phyloP scores from a whole-genome alignment of 2,329 filamentous ascomycete genomes.

The Neofusicoccum cordaticola region DNA sequence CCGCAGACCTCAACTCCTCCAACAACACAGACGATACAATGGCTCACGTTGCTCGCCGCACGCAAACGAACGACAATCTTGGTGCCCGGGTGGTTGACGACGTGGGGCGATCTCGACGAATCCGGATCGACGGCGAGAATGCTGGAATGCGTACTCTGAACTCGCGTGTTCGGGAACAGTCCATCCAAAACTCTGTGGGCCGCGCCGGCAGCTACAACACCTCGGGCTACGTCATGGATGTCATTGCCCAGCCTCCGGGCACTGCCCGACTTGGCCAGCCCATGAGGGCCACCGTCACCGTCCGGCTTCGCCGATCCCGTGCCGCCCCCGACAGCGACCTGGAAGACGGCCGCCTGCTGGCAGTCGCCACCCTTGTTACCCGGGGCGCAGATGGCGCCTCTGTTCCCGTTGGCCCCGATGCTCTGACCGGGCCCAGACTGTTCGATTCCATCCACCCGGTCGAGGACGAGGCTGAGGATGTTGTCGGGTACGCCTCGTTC shows the following conservation, averaged over 20 bases:
- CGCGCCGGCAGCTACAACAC: background rate
- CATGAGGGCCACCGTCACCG: slow-evolving; percentile 26
- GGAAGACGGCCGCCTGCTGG: slow-evolving; percentile 11
- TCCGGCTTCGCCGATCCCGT: slow-evolving; percentile 4
- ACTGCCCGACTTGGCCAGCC: slow-evolving; percentile 32
- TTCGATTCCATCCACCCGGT: slow-evolving; percentile 34
- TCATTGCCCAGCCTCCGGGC: slow-evolving; percentile 36
- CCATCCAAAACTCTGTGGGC: slow-evolving; percentile 12
- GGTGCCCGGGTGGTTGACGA: slow-evolving; percentile 28
- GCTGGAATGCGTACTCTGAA: slow-evolving; percentile 16
- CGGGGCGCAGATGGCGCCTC: slow-evolving; percentile 4
- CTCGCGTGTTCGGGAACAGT: slow-evolving; percentile 1
- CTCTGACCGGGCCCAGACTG: slow-evolving; percentile 3
- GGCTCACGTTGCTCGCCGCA: slow-evolving; percentile 39
- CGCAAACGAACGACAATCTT: slow-evolving; percentile 23
- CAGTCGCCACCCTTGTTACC: slow-evolving; percentile 4
- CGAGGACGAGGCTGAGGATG: slow-evolving; percentile 32
- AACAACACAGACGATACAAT: slow-evolving; percentile 25
- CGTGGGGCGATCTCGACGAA: slow-evolving; percentile 8
- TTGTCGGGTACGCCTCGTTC: slow-evolving; percentile 39
- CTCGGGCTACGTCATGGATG: slow-evolving; percentile 36
- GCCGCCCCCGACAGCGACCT: slow-evolving; percentile 4
- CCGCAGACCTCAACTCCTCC: slow-evolving; percentile 5
- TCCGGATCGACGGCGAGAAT: slow-evolving; percentile 11
- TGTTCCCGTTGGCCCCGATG: slow-evolving; percentile 1